Base-by-base conservation (phyloP, 257 asterid genomes). In the Solanum appendiculatum region DNA sequence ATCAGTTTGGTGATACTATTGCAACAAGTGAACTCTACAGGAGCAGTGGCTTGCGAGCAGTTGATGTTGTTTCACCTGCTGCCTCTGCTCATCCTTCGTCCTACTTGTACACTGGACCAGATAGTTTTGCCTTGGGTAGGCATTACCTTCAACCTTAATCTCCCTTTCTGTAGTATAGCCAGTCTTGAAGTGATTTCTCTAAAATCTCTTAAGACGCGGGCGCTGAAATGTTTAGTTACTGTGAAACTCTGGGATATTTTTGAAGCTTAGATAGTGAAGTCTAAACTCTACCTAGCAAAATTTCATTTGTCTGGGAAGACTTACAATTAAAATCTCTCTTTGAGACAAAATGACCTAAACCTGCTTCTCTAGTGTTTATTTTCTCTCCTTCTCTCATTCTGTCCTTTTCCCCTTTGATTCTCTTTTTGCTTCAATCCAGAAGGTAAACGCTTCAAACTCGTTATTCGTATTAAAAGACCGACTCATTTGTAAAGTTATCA, bases 1-100 rank as follows among this genome's bases (percentile, higher is more conserved):
- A 94, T 90, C 98, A 94, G 85, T 92, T 92, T 92, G 98, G 93
- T 20, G 98, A 94, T 91, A 21, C 91, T 18, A 90, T 86, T 73
- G n/a, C 8, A 10, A 93, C 93, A 39, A 91, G 80, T 14, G 96
- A 92, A 48, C 54, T 92, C 27, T 91, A 93, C 87, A 85, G 84
- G 46, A 51, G 78, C 68, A 74, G 86, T 18, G 69, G 83, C 73
- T 80, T 88, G 75, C 91, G 88, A 25, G 33, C 84, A n/a, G 92
- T 51, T 20, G 89, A 90, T 82, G 87, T 88, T 33, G 85, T 70
- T 88, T 88, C 94, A 63, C 25, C 82, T 73, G 51, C 31, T 37
- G 33, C 82, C 20, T 37, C 82, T 73, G 66, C 91, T 40, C 94
- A 91, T 86, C 91, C 88, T 82, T 86, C 92, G 2, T 85, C 98